Evolutionary conservation across 2,329 filamentous ascomycete genomes (phyloP).

Genomic region (Nakataea oryzae): DNA sequence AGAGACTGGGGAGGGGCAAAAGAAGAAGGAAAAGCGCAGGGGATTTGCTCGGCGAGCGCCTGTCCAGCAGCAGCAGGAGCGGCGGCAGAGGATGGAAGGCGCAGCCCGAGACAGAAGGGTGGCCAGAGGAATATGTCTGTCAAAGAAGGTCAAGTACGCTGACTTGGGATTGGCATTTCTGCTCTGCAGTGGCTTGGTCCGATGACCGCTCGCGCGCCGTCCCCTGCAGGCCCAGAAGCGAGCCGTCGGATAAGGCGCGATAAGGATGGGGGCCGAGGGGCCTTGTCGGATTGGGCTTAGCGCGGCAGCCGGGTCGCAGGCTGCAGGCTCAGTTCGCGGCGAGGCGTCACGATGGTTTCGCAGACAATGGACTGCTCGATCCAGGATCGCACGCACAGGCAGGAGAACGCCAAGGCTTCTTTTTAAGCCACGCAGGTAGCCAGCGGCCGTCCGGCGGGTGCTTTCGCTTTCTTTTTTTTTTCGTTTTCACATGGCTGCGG

Average conservation of each 20-base stretch:
- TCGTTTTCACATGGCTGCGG: background rate
- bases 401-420: background rate
- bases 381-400: background rate
- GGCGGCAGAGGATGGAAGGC: background rate
- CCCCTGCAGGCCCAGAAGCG: background rate
- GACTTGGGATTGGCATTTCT: background rate
- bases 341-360: background rate
- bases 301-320: no score
- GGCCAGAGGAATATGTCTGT: background rate
- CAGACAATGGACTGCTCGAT: background rate
- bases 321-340: background rate
- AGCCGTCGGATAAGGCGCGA: background rate
- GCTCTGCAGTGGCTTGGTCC: background rate
- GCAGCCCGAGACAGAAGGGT: background rate
- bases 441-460: no score
- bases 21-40: background rate
- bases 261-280: background rate
- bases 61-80: background rate
- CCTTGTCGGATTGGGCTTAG: background rate
- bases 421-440: background rate
- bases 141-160: background rate
- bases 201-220: background rate
- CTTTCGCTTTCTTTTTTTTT: no score
- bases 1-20: background rate
- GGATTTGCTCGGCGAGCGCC: background rate